Conservation (phyloP, 139 green algal genomes). For the Yamagishiella unicocca region DNA sequence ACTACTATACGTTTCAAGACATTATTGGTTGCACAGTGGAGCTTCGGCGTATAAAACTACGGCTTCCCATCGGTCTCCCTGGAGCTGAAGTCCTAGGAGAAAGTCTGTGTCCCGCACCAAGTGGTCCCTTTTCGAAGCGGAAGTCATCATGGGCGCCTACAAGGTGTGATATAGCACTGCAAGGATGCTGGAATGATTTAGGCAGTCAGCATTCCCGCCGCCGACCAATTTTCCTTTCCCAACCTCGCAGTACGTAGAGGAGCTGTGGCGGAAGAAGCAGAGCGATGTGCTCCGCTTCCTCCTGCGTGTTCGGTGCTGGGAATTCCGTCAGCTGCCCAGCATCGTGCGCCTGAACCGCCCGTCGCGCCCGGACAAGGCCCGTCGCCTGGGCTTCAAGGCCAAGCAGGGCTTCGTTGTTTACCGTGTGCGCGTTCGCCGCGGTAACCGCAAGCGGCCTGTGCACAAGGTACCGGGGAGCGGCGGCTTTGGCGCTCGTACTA, state of each 20-base stretch:
- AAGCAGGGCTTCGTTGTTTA: constrained; percentile 99
- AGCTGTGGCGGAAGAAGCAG: constrained; percentile 99
- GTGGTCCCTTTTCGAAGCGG: constrained; percentile 37
- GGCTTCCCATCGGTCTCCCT: neutral
- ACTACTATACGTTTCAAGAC: too few relatives aligned
- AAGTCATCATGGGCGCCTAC: constrained; percentile 62
- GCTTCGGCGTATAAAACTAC: too few relatives aligned
- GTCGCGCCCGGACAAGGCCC: constrained; percentile 97
- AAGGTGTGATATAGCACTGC: constrained; percentile 43
- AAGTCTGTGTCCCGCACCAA: neutral
- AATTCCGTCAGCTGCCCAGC: constrained; percentile 96
- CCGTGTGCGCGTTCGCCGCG: constrained; percentile 95
- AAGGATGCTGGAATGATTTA: neutral
- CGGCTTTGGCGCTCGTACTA: neutral
- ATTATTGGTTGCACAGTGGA: neutral
- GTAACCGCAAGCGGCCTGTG: constrained; percentile 96
- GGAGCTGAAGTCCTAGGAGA: neutral
- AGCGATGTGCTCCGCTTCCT: constrained; percentile 99
- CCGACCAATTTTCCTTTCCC: neutral
- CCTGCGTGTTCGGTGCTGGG: constrained; percentile 98
- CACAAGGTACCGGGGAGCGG: constrained; percentile 81
- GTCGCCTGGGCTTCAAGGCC: constrained; percentile 97
- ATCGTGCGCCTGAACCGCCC: constrained; percentile 91
- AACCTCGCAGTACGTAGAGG: constrained; percentile 94
- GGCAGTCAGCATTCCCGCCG: neutral